Evolutionary conservation across 495 filamentous ascomycete species (phyloP).

Genomic region (Penicillium atrosanguineum): DNA sequence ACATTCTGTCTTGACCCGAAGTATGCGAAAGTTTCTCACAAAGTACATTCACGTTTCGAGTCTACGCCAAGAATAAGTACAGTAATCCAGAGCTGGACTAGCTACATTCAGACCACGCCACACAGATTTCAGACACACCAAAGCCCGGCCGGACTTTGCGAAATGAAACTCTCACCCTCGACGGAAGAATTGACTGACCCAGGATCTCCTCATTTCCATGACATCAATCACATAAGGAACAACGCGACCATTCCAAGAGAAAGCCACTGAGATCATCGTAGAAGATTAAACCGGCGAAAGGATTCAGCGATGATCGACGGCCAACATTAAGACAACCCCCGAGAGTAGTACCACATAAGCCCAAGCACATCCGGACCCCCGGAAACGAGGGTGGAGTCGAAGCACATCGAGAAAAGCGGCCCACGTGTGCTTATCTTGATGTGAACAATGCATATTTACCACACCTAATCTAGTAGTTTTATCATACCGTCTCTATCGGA

Average conservation of each 20-base stretch:
- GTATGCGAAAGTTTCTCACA: too few relatives aligned
- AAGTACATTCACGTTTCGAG: too few relatives aligned
- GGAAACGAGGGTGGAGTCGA: background rate
- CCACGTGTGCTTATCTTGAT: background rate
- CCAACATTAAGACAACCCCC: background rate
- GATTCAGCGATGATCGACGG: background rate
- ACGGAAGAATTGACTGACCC: background rate
- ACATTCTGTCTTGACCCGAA: too few relatives aligned
- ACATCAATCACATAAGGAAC: background rate
- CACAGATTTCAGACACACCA: background rate
- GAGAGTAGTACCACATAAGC: background rate
- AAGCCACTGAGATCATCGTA: conserved; percentile 4
- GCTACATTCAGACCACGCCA: too few relatives aligned
- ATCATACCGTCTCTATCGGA: background rate
- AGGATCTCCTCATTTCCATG: background rate
- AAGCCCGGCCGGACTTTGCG: background rate
- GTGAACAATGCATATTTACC: background rate
- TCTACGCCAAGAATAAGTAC: too few relatives aligned
- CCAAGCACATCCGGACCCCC: background rate
- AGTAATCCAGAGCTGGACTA: too few relatives aligned
- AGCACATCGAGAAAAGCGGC: background rate
- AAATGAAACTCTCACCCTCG: background rate
- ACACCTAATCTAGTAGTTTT: too few relatives aligned
- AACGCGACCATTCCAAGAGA: background rate
- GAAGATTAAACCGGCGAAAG: background rate